Percentiles rank a stretch among this genome's conserved stretches.
Conservation (phyloP, 768 basidiomycete species). For the Panus rudis region DNA sequence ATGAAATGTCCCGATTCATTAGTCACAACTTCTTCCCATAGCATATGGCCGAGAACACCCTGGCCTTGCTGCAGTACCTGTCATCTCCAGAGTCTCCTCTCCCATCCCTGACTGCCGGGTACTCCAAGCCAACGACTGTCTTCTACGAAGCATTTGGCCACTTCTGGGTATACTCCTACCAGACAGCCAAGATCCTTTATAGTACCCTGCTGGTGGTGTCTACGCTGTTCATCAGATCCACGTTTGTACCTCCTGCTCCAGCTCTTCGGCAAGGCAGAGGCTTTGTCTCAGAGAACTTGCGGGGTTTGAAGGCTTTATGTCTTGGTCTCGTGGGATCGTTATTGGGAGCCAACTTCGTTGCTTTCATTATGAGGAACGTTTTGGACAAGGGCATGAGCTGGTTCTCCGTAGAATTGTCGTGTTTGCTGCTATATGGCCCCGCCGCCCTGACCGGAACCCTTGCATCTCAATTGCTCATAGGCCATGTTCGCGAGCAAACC, state of each 20-base stretch:
- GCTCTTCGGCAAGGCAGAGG: conserved; percentile 28
- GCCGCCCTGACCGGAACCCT: conserved; percentile 58
- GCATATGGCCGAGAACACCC: conserved; percentile 86
- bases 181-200: conserved; percentile 63
- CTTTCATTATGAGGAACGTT: conserved; percentile 55
- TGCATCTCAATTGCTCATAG: conserved; percentile 51
- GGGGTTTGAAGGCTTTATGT: conserved; percentile 43
- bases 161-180: conserved; percentile 71
- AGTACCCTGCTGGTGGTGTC: conserved; percentile 40
- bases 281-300: conserved; percentile 34
- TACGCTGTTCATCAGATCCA: conserved; percentile 34
- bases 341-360: conserved; percentile 61
- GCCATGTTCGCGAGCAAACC: conserved; percentile 50
- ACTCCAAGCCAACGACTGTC: conserved; percentile 53
- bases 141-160: conserved; percentile 69
- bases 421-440: conserved; percentile 67
- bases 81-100: conserved; percentile 65
- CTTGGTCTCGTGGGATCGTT: conserved; percentile 50
- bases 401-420: conserved; percentile 67
- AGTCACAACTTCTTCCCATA: conserved; percentile 28
- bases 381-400: conserved; percentile 75
- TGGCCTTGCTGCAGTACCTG: conserved; percentile 71
- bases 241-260: conserved; percentile 30
- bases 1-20: not conserved
- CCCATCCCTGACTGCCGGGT: conserved; percentile 49